Base-by-base conservation (phyloP, 2,329 filamentous ascomycete species). In the Daldinia eschscholtzii region DNA sequence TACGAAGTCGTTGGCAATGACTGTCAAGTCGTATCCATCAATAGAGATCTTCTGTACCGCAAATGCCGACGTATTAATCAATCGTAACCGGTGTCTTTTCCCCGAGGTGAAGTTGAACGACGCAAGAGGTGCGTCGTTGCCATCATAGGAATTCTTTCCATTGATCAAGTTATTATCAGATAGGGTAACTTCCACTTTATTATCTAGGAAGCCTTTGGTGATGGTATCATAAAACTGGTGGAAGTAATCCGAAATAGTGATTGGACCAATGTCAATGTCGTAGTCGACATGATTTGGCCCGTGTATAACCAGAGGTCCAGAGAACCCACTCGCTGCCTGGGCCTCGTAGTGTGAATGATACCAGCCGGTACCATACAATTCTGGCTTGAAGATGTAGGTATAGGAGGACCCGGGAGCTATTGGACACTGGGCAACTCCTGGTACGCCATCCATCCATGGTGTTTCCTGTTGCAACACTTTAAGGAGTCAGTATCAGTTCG, bases 1-100 rank as follows among this genome's bases (percentile, higher is more conserved):
- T 0, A 85, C 82, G 35, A 84, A 83, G 71, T 86, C 85, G 64
- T 80, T 82, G 4, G 83, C 80, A 39, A 86, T 82, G 53, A 87
- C 81, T 0, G 78, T 82, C 67, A 86, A 53, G 72, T 3, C 79
- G 70, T 86, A 83, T 10, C 80, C 80, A 68, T 88, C 85, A 61
- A 87, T 83, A 33, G 70, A 73, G 46, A 77, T 67, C 71, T 78
- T 75, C 48, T 72, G 60, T 2, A 73, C 61, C 13, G 67, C 70
- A 41, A 63, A 68, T 23, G 61, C 86, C 80, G 65, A 86, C 5
- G 78, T 79, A 69, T 83, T 84, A 64, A 83, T 80, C 37, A 84
- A 68, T 3, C 82, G 77, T 20, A 83, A 74, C 3, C 79, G 76
- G 72, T 83, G 81, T 33, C 76, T 82, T 69, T 82, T 83, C 33